A percentile compares a stretch with the other conserved stretches of the same genome.
Evolutionary conservation across 192 early-diverging fungal species (phyloP).

Genomic region (Helicostylum pulchrum): DNA sequence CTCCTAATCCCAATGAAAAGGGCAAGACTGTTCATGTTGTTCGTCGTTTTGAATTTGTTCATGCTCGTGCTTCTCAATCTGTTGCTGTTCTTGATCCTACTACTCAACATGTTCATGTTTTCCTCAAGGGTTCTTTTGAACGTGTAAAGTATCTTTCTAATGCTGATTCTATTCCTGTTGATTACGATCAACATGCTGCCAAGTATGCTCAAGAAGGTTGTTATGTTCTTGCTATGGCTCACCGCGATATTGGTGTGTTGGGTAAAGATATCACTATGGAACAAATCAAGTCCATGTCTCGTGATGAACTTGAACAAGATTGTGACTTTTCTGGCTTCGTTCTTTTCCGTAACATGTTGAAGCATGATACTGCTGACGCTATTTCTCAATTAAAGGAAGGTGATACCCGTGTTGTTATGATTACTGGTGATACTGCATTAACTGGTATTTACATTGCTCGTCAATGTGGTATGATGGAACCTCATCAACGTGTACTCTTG

Average conservation of each 20-base stretch:
- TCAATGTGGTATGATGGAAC: slow-evolving; percentile 61
- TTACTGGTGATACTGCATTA: slow-evolving; percentile 78
- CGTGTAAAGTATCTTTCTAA: slow-evolving; percentile 52
- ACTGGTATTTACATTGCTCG: slow-evolving; percentile 74
- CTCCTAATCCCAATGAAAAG: slow-evolving; percentile 27
- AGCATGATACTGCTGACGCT: slow-evolving; percentile 64
- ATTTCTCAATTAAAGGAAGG: slow-evolving; percentile 66
- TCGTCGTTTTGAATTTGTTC: slow-evolving; percentile 76
- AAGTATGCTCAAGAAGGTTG: slow-evolving; percentile 68
- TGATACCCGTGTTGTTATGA: slow-evolving; percentile 76
- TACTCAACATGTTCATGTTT: slow-evolving; percentile 57
- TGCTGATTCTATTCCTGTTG: slow-evolving; percentile 45
- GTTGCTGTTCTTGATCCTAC: slow-evolving; percentile 59
- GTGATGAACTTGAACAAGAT: slow-evolving; percentile 63
- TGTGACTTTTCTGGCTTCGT: slow-evolving; percentile 58
- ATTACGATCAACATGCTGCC: slow-evolving; percentile 57
- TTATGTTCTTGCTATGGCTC: slow-evolving; percentile 76
- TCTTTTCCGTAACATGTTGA: slow-evolving; percentile 77
- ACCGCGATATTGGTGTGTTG: slow-evolving; percentile 54
- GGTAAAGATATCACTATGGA: slow-evolving; percentile 39
- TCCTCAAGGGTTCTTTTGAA: slow-evolving; percentile 80
- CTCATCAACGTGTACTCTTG: slow-evolving; percentile 48
- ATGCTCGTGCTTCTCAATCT: slow-evolving; percentile 74
- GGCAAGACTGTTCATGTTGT: slow-evolving; percentile 47
- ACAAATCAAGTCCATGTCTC: slow-evolving; percentile 38